Evolutionary conservation across 352 stramenopile species (phyloP), one percentile per base, ranked within the genome.

Genomic region (Pythium brachiatum): DNA sequence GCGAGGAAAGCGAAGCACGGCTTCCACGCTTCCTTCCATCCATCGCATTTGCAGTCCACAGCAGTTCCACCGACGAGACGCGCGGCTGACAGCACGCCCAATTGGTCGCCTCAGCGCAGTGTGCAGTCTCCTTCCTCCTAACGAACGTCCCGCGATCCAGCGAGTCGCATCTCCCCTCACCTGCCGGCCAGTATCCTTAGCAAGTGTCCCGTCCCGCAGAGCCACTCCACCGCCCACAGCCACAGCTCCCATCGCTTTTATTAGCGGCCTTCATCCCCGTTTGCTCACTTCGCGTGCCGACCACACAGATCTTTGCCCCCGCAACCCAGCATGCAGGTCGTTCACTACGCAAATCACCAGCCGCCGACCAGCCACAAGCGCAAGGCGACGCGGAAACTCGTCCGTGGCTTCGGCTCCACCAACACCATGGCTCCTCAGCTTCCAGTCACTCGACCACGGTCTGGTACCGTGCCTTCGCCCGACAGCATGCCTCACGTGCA

Each of bases 401-500:
- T 60, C 27, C 62, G 62, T 2, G 47, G 62, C 48, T 56, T 50
- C 41, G 56, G 13, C 51, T 62, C 65, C n/a, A 26, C 36, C 15
- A 21, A 34, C 54, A 53, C 53, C 18, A 43, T 36, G 21, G n/a
- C 32, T 31, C 57, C 18, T 62, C 64, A 58, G 36, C 43, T 71
- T 16, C 62, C 70, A 46, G 62, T 74, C 48, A 53, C 60, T n/a
- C 74, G 78, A 12, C 71, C 68, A 25, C 73, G 82, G 16, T 69
- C 48, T 44, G 81, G 90, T 29, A 64, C 53, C 4, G 26, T 27
- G 4, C 39, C 53, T 8, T 48, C 32, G 29, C 16, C 27, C 29
- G 53, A 61, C 12, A 15, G 43, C 41, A 7, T 92, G n/a, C 83
- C 85, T 20, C 69, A 70, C 20, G 66, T 94, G 41, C 69, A 83